These are phyloP conservation scores for Wickerhamomyces xylosicus DNA, from an alignment of 805 yeast genomes.

Conservation along the genomic window DNA sequence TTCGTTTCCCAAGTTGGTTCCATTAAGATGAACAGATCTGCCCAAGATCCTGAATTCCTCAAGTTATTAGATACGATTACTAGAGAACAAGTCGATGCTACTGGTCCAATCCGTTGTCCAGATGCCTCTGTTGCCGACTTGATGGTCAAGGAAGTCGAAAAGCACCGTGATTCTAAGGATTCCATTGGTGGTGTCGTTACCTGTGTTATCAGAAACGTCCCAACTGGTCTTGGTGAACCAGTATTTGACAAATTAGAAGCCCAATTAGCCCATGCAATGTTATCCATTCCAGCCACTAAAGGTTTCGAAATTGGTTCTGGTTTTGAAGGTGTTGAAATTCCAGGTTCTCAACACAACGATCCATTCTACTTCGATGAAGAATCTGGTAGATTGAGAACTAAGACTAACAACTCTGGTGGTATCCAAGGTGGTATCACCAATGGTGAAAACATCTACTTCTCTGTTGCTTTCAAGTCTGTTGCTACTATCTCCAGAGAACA, in stretches of 20 bases:
- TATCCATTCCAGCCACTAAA: slow-evolving; percentile 94
- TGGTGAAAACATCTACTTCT: slow-evolving; percentile 91
- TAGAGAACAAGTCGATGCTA: slow-evolving; percentile 77
- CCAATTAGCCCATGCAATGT: slow-evolving; percentile 91
- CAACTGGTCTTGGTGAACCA: slow-evolving; percentile 96
- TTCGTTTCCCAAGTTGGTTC: slow-evolving; percentile 91
- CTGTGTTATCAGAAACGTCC: slow-evolving; percentile 90
- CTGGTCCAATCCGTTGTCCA: slow-evolving; percentile 93
- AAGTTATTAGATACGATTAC: slow-evolving; percentile 65
- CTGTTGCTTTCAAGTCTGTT: slow-evolving; percentile 95
- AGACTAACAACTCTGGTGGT: slow-evolving; percentile 92
- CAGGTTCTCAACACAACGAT: slow-evolving; percentile 94
- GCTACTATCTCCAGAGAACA: slow-evolving; percentile 96
- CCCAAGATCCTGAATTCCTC: slow-evolving; percentile 54
- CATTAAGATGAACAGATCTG: slow-evolving; percentile 65
- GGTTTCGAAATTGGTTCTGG: slow-evolving; percentile 98
- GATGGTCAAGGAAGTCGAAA: slow-evolving; percentile 83
- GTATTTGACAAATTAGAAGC: slow-evolving; percentile 97
- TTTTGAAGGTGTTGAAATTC: slow-evolving; percentile 77
- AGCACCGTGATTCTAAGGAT: slow-evolving; percentile 76
- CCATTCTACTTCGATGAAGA: slow-evolving; percentile 57
- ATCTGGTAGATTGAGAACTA: slow-evolving; percentile 63
- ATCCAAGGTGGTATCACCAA: slow-evolving; percentile 96
- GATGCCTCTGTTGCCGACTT: slow-evolving; percentile 56
- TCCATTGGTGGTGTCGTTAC: slow-evolving; percentile 98